These are phyloP conservation scores for Albatrellus ellisii DNA, from an alignment of 768 basidiomycete species.

Conservation along the genomic window DNA sequence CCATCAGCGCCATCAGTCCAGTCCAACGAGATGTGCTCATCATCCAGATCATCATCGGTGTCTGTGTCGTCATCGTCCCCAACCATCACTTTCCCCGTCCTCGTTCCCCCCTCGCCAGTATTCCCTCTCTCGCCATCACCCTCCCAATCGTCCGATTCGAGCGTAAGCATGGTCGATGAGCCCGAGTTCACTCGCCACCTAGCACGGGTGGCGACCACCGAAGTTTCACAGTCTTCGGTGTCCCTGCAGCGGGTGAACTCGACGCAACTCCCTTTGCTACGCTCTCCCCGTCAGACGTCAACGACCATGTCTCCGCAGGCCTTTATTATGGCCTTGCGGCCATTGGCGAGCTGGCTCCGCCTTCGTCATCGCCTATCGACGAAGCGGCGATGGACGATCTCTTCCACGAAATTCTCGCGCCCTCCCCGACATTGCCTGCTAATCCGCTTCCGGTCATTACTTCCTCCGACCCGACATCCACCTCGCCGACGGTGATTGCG, in stretches of 20 bases:
- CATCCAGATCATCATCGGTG: conserved; percentile 18
- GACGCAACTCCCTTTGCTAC: conserved; percentile 19
- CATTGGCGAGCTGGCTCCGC: conserved; percentile 1
- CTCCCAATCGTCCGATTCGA: conserved; percentile 18
- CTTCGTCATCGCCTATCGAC: conserved; percentile 26
- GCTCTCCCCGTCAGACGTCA: conserved; percentile 25
- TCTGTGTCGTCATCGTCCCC: conserved; percentile 14
- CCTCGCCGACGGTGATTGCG: conserved; percentile 15
- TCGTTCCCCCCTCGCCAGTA: conserved; percentile 22
- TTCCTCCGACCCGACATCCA: conserved; percentile 14
- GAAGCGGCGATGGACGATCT: conserved; percentile 54
- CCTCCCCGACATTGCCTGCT: conserved; percentile 25
- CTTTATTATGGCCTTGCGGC: conserved; percentile 14
- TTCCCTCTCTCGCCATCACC: conserved; percentile 24
- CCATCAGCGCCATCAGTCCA: conserved; percentile 8
- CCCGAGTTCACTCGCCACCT: conserved; percentile 84
- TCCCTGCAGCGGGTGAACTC: conserved; percentile 91
- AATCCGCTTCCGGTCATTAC: conserved; percentile 19
- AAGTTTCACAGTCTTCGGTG: conserved; percentile 40
- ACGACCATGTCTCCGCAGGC: conserved; percentile 6
- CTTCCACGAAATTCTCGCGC: conserved; percentile 56
- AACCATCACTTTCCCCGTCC: conserved; percentile 20
- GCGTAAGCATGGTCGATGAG: conserved; percentile 21
- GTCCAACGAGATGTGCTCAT: conserved; percentile 12
- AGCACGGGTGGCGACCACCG: conserved; percentile 93